Conservation (phyloP, 2,329 filamentous ascomycete species). For the Rhinocladiella similis region DNA sequence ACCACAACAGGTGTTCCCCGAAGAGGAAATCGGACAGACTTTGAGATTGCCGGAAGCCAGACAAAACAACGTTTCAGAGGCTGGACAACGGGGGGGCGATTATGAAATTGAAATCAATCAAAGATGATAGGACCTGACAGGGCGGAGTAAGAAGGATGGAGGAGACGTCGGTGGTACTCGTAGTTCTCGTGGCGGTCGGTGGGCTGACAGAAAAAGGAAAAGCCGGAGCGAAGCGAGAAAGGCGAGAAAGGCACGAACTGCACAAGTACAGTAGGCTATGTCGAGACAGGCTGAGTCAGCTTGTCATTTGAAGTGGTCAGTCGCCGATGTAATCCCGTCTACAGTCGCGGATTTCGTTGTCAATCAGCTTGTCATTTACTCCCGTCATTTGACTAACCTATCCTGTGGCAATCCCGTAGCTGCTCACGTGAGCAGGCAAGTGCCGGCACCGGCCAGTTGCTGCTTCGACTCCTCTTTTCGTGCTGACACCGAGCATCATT, state of each 20-base stretch:
- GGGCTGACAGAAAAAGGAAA: not conserved
- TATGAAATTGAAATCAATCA: not conserved
- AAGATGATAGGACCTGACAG: not conserved
- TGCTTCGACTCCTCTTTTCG: not conserved
- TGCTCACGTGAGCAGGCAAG: no score
- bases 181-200: not conserved
- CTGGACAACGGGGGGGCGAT: not conserved
- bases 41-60: not conserved
- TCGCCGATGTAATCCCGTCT: no score
- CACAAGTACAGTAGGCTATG: no score
- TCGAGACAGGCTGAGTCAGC: no score
- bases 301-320: no score
- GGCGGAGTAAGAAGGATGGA: not conserved
- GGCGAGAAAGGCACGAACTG: no score
- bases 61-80: not conserved
- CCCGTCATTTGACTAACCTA: no score
- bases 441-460: no score
- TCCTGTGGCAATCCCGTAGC: no score
- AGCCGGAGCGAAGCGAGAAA: not conserved
- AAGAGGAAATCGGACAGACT: not conserved
- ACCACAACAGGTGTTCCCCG: not conserved
- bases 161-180: not conserved
- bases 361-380: no score
- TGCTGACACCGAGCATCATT: not conserved
- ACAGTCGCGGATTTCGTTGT: no score